Conservation (phyloP, 345 rosid genomes). For the Turritis glabra region DNA sequence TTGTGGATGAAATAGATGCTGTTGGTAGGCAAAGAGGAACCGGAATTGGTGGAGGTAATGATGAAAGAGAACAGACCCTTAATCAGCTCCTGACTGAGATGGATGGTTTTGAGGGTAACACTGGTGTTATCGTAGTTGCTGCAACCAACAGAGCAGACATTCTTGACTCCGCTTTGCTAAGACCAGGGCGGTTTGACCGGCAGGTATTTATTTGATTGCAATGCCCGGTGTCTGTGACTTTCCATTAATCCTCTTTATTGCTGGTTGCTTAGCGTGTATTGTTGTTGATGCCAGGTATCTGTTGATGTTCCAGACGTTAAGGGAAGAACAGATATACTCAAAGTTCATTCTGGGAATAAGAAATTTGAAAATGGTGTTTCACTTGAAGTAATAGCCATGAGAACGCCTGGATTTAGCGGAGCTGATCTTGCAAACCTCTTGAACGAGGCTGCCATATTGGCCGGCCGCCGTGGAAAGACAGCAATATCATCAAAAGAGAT, state of each 20-base stretch:
- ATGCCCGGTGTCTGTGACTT: neutral
- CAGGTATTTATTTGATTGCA: slow-evolving; percentile 46
- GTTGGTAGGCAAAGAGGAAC: slow-evolving; percentile 96
- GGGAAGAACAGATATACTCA: slow-evolving; percentile 90
- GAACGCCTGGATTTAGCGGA: slow-evolving; percentile 97
- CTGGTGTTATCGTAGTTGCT: slow-evolving; percentile 87
- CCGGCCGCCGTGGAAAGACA: slow-evolving; percentile 89
- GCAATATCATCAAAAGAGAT: slow-evolving; percentile 87
- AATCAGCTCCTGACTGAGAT: slow-evolving; percentile 93
- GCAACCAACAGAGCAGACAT: slow-evolving; percentile 95
- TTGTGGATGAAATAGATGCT: slow-evolving; percentile 97
- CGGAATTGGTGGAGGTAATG: slow-evolving; percentile 95
- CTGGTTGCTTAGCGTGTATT: neutral
- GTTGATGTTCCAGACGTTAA: slow-evolving; percentile 92
- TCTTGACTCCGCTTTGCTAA: slow-evolving; percentile 84
- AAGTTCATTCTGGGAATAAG: slow-evolving; percentile 89
- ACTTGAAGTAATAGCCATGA: slow-evolving; percentile 87
- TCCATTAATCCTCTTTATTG: slow-evolving; percentile 29
- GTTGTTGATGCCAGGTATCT: slow-evolving; percentile 64
- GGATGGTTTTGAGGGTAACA: slow-evolving; percentile 98
- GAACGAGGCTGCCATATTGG: slow-evolving; percentile 94
- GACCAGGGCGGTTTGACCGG: slow-evolving; percentile 96
- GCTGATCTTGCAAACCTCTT: slow-evolving; percentile 98
- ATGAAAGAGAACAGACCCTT: slow-evolving; percentile 92
- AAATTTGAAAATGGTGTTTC: slow-evolving; percentile 88